Base-by-base conservation (phyloP, 805 yeast species). In the Osmozyma mogii region DNA sequence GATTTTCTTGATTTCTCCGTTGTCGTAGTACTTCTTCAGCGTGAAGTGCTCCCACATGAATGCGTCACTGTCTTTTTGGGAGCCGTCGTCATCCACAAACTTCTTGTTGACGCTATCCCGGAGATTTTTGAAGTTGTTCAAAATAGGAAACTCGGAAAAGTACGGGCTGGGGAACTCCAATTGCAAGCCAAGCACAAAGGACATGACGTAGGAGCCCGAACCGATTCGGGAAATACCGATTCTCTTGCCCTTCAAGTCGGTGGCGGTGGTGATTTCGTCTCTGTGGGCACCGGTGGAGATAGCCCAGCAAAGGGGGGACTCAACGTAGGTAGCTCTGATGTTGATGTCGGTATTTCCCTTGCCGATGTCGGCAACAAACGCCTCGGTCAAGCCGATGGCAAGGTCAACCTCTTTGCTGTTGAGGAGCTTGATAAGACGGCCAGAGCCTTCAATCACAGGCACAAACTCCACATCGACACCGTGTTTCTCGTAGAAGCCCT, bases 41-140 rank as follows among this genome's bases (percentile, higher is more conserved):
- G 96, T 87, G 62, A 87, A 87, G 55, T 82, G 71, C 49, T 87
- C 96, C 96, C 96, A 87, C 95, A 88, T 82, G 55, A 87, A 87
- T 2, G 89, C 94, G 49, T 87, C 96, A 20, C 78, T 65, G 13
- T 65, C 47, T 10, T 30, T 16, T 17, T 32, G 50, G 17, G 52
- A 54, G 14, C 68, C 63, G 3, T 51, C 21, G 13, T 49, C 57
- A 9, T 54, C 65, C 5, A 22, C 36, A 22, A 44, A 46, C 36
- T 55, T 58, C 41, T 59, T 56, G 55, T 84, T 84, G 22, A 87
- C 96, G 2, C 87, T 76, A 38, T 75, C 84, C 38, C 96, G 68
- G 45, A 87, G 65, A 47, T 81, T 83, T 47, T 71, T 68, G 58
- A 87, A 87, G 37, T 70, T 83, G 40, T 75, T 64, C 40, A 78